Percentiles rank a stretch among this genome's conserved stretches.
Conservation (phyloP, 2,329 filamentous ascomycete genomes). For the Talaromyces amestolkiae region DNA sequence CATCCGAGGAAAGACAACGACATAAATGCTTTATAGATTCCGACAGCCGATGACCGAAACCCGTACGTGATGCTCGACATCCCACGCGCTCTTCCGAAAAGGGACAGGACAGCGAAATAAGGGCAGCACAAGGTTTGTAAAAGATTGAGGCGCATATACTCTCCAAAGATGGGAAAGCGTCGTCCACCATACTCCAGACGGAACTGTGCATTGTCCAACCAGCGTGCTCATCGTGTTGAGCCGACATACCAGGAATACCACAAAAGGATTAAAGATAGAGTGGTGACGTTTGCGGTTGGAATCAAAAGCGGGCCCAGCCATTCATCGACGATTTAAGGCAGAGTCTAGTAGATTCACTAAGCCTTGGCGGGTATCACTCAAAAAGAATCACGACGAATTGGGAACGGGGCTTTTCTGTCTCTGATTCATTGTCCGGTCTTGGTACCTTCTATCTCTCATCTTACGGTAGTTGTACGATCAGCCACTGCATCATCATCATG, state of each 20-base stretch:
- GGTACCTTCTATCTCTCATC: neutral
- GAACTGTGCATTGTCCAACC: neutral
- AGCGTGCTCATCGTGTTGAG: neutral
- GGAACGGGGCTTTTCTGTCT: neutral
- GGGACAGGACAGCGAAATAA: neutral
- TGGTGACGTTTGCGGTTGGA: slow-evolving; percentile 10
- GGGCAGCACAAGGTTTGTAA: too few species aligned
- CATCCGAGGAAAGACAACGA: neutral
- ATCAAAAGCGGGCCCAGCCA: neutral
- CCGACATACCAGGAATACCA: neutral
- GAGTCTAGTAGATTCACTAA: neutral
- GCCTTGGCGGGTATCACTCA: neutral
- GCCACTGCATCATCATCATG: neutral
- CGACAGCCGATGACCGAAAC: neutral
- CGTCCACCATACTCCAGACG: neutral
- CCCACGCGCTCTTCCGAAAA: neutral
- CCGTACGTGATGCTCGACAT: neutral
- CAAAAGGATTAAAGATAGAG: neutral
- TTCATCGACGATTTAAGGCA: neutral
- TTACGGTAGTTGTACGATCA: neutral
- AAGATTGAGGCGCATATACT: too few species aligned
- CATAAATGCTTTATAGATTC: neutral
- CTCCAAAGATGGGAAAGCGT: slow-evolving; percentile 1
- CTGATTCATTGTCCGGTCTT: neutral
- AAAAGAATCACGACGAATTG: neutral